phyloP scores from a whole-genome alignment of 139 green algal genomes.

The Asterochloris erici region DNA sequence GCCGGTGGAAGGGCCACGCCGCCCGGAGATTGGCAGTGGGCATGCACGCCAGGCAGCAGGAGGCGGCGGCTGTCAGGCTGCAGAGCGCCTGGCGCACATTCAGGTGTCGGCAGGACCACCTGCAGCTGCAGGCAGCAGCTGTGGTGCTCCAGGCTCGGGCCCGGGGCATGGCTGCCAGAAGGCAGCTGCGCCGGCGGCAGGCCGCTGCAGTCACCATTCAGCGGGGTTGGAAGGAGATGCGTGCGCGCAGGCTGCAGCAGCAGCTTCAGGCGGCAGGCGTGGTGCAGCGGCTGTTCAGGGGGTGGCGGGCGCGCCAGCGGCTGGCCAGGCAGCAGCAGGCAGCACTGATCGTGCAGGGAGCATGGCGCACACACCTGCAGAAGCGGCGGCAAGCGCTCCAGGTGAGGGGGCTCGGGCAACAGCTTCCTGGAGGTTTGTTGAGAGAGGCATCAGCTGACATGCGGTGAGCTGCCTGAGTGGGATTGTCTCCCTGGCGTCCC shows the following conservation, averaged over 20 bases:
- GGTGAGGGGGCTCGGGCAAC: not conserved
- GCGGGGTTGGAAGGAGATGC: constrained; percentile 5
- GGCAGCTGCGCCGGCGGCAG: not conserved
- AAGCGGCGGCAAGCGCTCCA: not conserved
- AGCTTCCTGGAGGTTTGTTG: not conserved
- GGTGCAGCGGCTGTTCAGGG: constrained; percentile 26
- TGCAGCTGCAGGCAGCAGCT: not conserved
- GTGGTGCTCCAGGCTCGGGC: too few relatives aligned
- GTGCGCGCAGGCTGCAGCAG: constrained; percentile 20
- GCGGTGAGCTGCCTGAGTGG: not conserved
- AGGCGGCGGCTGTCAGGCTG: not conserved
- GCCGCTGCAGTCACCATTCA: not conserved
- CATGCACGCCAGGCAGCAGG: not conserved
- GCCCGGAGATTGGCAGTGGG: not conserved
- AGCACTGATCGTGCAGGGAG: constrained; percentile 10
- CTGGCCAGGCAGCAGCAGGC: constrained; percentile 17
- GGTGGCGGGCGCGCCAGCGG: not conserved
- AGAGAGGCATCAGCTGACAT: not conserved
- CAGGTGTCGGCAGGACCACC: not conserved
- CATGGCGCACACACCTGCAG: not conserved
- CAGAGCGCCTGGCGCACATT: not conserved
- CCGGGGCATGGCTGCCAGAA: not conserved
- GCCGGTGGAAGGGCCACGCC: not conserved
- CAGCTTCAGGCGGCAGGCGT: constrained; percentile 30
- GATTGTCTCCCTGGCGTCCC: too few relatives aligned